A percentile compares a stretch with the other conserved stretches of the same genome.
Conservation (phyloP, 768 basidiomycete genomes). For the Kwoniella heveanensis region DNA sequence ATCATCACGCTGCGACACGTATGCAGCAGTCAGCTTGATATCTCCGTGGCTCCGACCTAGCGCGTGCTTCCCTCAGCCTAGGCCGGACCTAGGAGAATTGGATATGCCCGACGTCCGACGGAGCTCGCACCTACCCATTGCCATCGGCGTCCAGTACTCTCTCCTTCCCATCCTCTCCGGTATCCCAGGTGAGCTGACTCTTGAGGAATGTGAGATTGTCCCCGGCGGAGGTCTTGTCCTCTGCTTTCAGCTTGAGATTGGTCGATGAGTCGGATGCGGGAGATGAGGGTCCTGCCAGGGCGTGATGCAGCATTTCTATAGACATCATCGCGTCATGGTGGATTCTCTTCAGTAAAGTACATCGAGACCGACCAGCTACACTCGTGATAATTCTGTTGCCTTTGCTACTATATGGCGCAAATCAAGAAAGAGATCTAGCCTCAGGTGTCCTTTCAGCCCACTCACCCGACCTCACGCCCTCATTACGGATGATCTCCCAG, state of each 20-base stretch:
- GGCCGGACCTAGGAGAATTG: too few species aligned
- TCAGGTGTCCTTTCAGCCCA: conserved; percentile 34
- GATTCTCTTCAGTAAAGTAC: too few species aligned
- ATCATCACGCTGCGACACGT: conserved; percentile 74
- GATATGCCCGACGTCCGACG: too few species aligned
- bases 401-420: too few species aligned
- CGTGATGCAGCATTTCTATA: conserved; percentile 56
- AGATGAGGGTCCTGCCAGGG: conserved; percentile 38
- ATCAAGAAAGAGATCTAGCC: conserved; percentile 10
- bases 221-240: conserved; percentile 54
- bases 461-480: conserved; percentile 85
- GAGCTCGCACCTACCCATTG: conserved; percentile 47
- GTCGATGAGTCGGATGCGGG: conserved; percentile 15
- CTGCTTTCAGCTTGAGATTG: conserved; percentile 44
- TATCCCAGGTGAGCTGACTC: conserved; percentile 68
- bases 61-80: too few species aligned
- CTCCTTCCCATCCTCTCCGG: conserved; percentile 75
- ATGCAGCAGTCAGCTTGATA: neutral
- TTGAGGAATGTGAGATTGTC: conserved; percentile 65
- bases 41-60: too few species aligned
- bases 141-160: conserved; percentile 77
- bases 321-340: conserved; percentile 50
- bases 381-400: too few species aligned
- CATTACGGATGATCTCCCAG: conserved; percentile 81
- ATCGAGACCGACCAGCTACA: too few species aligned